Evolutionary conservation across 2,329 filamentous ascomycete species (phyloP).

Genomic region (Ceratocystis destructans): DNA sequence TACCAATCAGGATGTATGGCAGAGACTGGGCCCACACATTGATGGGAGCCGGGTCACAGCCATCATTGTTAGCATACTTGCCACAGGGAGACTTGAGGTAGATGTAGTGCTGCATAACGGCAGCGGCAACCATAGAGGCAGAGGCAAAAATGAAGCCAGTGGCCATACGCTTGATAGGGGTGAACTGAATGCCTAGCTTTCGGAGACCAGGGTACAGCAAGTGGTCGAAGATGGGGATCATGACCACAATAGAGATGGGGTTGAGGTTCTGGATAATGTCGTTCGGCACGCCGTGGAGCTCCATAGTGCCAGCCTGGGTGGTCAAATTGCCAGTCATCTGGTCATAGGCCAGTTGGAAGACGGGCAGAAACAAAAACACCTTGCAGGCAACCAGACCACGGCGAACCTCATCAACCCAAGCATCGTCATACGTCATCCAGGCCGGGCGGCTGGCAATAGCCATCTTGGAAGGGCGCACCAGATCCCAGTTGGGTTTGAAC

Average conservation of each 20-base stretch:
- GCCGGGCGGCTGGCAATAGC: slow-evolving; percentile 40
- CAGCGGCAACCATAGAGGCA: slow-evolving; percentile 45
- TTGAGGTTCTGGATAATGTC: slow-evolving; percentile 65
- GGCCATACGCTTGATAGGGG: slow-evolving; percentile 63
- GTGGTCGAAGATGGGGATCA: slow-evolving; percentile 57
- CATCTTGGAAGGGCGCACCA: slow-evolving; percentile 52
- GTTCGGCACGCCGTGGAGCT: slow-evolving; percentile 58
- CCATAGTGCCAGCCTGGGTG: slow-evolving; percentile 52
- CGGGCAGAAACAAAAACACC: slow-evolving; percentile 56
- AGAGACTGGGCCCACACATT: slow-evolving; percentile 48
- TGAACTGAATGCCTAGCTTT: slow-evolving; percentile 50
- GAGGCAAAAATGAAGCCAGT: slow-evolving; percentile 53
- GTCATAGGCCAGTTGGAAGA: slow-evolving; percentile 47
- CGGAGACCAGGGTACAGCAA: slow-evolving; percentile 57
- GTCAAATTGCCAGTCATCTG: slow-evolving; percentile 48
- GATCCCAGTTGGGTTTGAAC: slow-evolving; percentile 54
- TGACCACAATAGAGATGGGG: slow-evolving; percentile 59
- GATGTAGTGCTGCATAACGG: slow-evolving; percentile 47
- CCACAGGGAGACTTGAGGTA: slow-evolving; percentile 52
- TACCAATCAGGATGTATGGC: slow-evolving; percentile 38
- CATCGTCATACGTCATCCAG: slow-evolving; percentile 75
- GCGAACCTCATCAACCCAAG: slow-evolving; percentile 66
- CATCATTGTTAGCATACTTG: slow-evolving; percentile 35
- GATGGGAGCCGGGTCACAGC: slow-evolving; percentile 45
- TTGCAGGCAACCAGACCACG: slow-evolving; percentile 56